phyloP scores from a whole-genome alignment of 164 flowering plant genomes.

The Kalanchoe fedtschenkoi region DNA sequence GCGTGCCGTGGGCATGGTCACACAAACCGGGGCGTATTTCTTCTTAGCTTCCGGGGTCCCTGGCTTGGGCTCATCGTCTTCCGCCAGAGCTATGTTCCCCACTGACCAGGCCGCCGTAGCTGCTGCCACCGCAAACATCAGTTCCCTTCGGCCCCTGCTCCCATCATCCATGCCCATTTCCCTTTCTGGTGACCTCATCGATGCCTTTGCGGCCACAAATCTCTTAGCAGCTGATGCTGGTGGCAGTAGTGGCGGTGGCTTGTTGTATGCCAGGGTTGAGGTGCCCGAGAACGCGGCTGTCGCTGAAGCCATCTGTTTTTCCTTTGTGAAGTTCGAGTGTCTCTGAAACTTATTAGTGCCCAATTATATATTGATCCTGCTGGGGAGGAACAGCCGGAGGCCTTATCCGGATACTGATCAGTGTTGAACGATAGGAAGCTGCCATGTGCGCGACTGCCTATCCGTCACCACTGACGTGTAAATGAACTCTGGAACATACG shows the following conservation, averaged over 20 bases:
- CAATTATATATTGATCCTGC: too few relatives aligned
- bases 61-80: conserved; percentile 46
- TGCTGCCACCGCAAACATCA: conserved; percentile 63
- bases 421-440: too few relatives aligned
- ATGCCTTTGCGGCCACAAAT: conserved; percentile 35
- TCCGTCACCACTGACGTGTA: too few relatives aligned
- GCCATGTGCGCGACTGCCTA: too few relatives aligned
- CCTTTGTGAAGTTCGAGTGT: too few relatives aligned
- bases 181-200: conserved; percentile 3
- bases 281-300: conserved; percentile 42
- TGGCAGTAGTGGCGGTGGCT: conserved; percentile 15
- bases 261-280: conserved; percentile 16
- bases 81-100: conserved; percentile 35
- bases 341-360: too few relatives aligned
- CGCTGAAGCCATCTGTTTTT: too few relatives aligned
- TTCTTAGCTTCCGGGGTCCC: conserved; percentile 65
- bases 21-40: conserved; percentile 68
- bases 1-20: conserved; percentile 82
- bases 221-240: conserved; percentile 17
- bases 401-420: too few relatives aligned
- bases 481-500: too few relatives aligned
- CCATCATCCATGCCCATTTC: conserved; percentile 29
- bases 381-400: too few relatives aligned
- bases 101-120: conserved; percentile 46
- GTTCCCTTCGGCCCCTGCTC: conserved; percentile 61